Evolutionary conservation across 352 stramenopile genomes (phyloP), one percentile per base, ranked within the genome.

Genomic region (Phytophthora melonis): DNA sequence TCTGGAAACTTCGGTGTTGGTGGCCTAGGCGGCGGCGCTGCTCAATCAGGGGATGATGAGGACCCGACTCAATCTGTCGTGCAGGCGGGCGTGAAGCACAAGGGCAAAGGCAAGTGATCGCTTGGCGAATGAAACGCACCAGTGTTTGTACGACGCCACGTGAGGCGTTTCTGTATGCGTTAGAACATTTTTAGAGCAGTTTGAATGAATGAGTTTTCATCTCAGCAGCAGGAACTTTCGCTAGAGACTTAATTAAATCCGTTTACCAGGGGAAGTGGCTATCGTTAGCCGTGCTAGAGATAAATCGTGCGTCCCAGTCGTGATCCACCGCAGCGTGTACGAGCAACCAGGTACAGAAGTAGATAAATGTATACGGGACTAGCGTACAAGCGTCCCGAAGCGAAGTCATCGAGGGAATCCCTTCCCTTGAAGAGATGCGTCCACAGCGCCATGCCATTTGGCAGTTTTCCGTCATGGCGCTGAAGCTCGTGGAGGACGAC

Each of bases 401-500:
- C 36, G 8, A 50, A 50, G 14, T 50, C 43, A 50, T 50, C 41
- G 5, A 50, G 13, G 41, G 18, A 43, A 16, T 9, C 8, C 30
- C 30, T 34, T 9, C 30, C 30, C 30, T 34, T 34, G 30, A 30
- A 30, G 25, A 3, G 25, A 30, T 34, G 30, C 30, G 30, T 34
- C 5, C 30, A 34, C 30, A 30, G 25, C 25, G 52, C 25, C 47
- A 64, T 58, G 53, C 14, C 27, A 50, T 70, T 70, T 65, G 19
- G 54, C 58, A 64, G 41, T 65, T 72, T 66, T 59, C 34, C 61
- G 43, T 30, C 23, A 72, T 72, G 66, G 11, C 27, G 14, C 43
- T 77, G 41, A 25, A 70, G 19, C 70, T 77, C 10, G 72, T 74
- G 21, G 75, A 77, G 3, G 70, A 72, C 32, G 71, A 68, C 13